A percentile compares a stretch with the other conserved stretches of the same genome.
Evolutionary conservation across 345 rosid species (phyloP).

Genomic region (Sapria himalayana): DNA sequence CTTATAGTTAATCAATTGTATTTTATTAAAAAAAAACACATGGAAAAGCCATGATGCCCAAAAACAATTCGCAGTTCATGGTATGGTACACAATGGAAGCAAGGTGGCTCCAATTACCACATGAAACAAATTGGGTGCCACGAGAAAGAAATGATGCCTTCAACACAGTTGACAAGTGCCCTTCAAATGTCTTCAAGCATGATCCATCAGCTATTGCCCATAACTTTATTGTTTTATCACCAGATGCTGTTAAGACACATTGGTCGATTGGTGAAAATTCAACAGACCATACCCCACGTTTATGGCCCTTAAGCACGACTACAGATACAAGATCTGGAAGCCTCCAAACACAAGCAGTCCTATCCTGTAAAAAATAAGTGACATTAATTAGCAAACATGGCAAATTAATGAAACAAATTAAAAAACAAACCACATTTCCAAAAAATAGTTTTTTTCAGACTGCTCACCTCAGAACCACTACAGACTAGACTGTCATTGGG

Average conservation of each 20-base stretch:
- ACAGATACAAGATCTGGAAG: conserved; percentile 76
- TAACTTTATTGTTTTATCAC: conserved; percentile 75
- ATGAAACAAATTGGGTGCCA: conserved; percentile 79
- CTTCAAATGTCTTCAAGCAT: conserved; percentile 92
- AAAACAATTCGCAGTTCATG: no score
- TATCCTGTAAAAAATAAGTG: conserved; percentile 31
- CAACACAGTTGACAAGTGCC: conserved; percentile 78
- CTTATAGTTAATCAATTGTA: conserved; percentile 4
- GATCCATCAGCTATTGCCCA: conserved; percentile 90
- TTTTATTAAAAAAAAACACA: conserved; percentile 2
- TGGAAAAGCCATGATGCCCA: neutral
- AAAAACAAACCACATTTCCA: neutral
- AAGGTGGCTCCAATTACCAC: conserved; percentile 35
- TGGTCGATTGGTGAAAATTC: conserved; percentile 95
- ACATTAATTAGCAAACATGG: neutral
- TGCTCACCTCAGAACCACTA: conserved; percentile 80
- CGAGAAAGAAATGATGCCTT: conserved; percentile 75
- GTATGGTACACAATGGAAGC: conserved; percentile 2
- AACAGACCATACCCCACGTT: conserved; percentile 88
- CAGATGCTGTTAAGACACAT: conserved; percentile 87
- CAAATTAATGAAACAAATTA: neutral
- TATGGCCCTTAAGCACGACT: conserved; percentile 68
- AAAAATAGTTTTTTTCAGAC: neutral
- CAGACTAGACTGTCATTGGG: conserved; percentile 82
- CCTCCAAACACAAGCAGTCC: conserved; percentile 85